Base-by-base conservation (phyloP, 805 yeast species). In the Hanseniaspora mollemarum region DNA sequence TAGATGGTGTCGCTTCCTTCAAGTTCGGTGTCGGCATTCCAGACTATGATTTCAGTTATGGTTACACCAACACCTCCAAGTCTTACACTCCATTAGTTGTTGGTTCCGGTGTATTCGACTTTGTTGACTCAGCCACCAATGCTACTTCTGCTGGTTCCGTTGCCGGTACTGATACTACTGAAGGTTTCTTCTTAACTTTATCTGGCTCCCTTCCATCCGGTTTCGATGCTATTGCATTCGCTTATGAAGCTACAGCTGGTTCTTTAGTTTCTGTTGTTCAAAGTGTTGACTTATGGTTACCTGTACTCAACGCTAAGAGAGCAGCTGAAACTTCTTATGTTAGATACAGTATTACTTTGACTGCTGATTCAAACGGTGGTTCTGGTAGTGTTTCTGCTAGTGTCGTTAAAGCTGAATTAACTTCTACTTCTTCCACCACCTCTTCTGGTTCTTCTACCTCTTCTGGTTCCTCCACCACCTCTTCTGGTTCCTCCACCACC, bases 281-380 rank as follows among this genome's bases (percentile, higher is more conserved):
- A 37, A 13, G 16, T 41, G 4, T 29, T 22, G 43, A 46, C 31
- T 46, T 46, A 18, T 46, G 50, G 50, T 46, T 46, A 28, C 50
- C 50, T 12, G 43, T 46, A 15, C 3, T 33, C 10, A 15, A 4
- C n/a, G 7, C 24, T 18, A 21, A 24, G 8, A 46, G 38, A 40
- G 38, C 43, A 46, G 50, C 41, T n/a, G 32, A 7, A 12, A 16
- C 41, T 24, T 18, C 50, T 7, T 46, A 25, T 24, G 43, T 46
- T 13, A 46, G 36, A 21, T 46, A 46, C 43, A 37, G 43, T 13
- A 19, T 46, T n/a, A 22, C 24, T n/a, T 16, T 31, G 9, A 26
- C 21, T 38, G 50, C 50, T 19, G 50, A 46, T 46, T 24, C 50
- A 2, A 19, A 37, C 7, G 50, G 50, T 37, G 50, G 50, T 29